These are phyloP conservation scores for Patellifolia procumbens DNA, from an alignment of 179 eudicot species.

Conservation along the genomic window DNA sequence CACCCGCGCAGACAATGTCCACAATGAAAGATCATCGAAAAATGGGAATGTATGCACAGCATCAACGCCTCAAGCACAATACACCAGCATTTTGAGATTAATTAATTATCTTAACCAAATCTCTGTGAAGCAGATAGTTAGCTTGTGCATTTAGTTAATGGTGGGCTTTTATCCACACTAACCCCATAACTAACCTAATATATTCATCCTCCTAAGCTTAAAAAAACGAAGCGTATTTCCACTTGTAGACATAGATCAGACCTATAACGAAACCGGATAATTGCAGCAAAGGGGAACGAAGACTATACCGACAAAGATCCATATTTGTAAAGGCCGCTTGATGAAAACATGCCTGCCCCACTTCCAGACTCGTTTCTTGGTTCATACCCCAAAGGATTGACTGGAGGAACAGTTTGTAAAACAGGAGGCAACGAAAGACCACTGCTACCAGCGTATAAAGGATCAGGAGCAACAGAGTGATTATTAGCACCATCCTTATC, in stretches of 20 bases:
- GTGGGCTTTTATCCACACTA: neutral
- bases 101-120: neutral
- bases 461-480: conserved; percentile 52
- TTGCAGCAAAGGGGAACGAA: conserved; percentile 1
- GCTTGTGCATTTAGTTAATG: neutral
- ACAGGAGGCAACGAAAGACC: conserved; percentile 60
- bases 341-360: conserved; percentile 54
- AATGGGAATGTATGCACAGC: neutral
- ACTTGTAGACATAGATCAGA: conserved; percentile 1
- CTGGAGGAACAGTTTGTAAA: conserved; percentile 49
- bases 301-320: conserved; percentile 52
- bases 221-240: neutral
- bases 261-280: neutral
- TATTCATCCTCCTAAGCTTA: neutral
- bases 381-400: conserved; percentile 67
- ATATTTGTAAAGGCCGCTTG: conserved; percentile 59
- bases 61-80: neutral
- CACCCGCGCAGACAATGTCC: neutral
- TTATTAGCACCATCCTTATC: conserved; percentile 56
- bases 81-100: neutral
- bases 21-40: neutral
- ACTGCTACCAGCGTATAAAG: conserved; percentile 51
- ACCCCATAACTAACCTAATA: neutral
- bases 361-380: conserved; percentile 63
- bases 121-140: neutral